These are phyloP conservation scores for Saxispiralis lemnorum DNA, from an alignment of 495 filamentous ascomycete genomes.

Conservation along the genomic window DNA sequence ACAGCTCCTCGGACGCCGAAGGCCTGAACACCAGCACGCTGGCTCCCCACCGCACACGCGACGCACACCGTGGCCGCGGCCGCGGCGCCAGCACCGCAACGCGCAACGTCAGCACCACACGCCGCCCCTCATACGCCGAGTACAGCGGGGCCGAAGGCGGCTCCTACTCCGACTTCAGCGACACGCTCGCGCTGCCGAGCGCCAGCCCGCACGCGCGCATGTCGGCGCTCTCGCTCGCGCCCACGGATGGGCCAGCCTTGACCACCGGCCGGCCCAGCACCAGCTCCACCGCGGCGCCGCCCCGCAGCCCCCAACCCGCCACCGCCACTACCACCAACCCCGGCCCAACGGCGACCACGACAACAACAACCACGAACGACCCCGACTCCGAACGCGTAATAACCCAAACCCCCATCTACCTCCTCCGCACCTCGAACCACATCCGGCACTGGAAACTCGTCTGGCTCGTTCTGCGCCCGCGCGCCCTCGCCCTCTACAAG, in stretches of 20 bases:
- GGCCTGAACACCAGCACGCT: constrained; percentile 1
- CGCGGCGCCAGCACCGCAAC: constrained; percentile 1
- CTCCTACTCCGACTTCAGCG: constrained; percentile 81
- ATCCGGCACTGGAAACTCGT: constrained; percentile 87
- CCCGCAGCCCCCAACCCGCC: constrained; percentile 11
- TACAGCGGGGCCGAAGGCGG: constrained; percentile 80
- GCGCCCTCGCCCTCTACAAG: constrained; percentile 81
- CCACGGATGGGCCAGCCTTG: constrained; percentile 5
- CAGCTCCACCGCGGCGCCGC: constrained; percentile 10
- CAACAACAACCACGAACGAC: not conserved
- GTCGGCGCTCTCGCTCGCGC: constrained; percentile 26
- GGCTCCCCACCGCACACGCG: constrained; percentile 6
- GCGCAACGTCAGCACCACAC: constrained; percentile 12
- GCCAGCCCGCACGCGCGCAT: constrained; percentile 11
- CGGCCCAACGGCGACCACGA: constrained; percentile 38
- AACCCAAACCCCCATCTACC: constrained; percentile 80
- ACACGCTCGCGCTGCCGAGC: constrained; percentile 33
- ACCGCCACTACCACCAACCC: constrained; percentile 27
- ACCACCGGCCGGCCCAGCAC: constrained; percentile 6
- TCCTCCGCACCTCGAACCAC: constrained; percentile 68
- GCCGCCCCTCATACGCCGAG: constrained; percentile 36
- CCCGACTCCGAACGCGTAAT: constrained; percentile 41
- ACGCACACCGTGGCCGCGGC: not conserved
- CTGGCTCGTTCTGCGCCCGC: constrained; percentile 82
- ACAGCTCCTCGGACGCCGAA: constrained; percentile 48